phyloP scores from a whole-genome alignment of 2,329 filamentous ascomycete genomes.

The Parafenestella ontariensis region DNA sequence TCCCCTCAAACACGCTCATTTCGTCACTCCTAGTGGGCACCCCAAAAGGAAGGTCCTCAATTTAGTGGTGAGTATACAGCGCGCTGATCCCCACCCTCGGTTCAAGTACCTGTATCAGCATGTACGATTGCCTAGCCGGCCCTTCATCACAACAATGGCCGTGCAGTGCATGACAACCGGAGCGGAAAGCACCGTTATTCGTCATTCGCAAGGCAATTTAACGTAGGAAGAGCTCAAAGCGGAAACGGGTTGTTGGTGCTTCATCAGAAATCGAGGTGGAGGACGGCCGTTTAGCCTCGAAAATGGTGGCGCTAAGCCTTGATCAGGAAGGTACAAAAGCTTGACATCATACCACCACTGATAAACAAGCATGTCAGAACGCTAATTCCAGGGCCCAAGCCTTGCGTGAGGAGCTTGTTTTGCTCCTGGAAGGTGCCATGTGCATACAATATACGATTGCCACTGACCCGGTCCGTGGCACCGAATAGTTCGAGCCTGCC shows the following conservation, averaged over 20 bases:
- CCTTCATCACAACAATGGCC: background rate
- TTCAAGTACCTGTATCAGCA: background rate
- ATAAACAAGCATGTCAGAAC: constrained; percentile 17
- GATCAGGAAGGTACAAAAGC: constrained; percentile 11
- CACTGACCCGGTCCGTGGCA: constrained; percentile 7
- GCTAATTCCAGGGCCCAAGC: constrained; percentile 8
- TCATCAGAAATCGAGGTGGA: background rate
- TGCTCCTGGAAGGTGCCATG: constrained; percentile 16
- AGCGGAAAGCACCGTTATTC: background rate
- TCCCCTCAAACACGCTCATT: background rate
- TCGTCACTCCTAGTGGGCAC: background rate
- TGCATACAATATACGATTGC: background rate
- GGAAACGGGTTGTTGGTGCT: background rate
- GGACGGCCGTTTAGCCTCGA: background rate
- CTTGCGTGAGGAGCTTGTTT: constrained; percentile 13
- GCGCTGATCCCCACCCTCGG: background rate
- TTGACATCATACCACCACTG: constrained; percentile 1
- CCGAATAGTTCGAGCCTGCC: background rate
- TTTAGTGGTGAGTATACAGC: background rate
- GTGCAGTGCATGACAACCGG: background rate
- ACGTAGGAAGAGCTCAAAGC: background rate
- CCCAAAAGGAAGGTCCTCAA: background rate
- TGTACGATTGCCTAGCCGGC: background rate
- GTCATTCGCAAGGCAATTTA: background rate
- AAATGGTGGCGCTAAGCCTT: constrained; percentile 1